Percentiles rank a stretch among this genome's conserved stretches.
Conservation (phyloP, 2,329 filamentous ascomycete genomes). For the Botryosphaeria dothidea region DNA sequence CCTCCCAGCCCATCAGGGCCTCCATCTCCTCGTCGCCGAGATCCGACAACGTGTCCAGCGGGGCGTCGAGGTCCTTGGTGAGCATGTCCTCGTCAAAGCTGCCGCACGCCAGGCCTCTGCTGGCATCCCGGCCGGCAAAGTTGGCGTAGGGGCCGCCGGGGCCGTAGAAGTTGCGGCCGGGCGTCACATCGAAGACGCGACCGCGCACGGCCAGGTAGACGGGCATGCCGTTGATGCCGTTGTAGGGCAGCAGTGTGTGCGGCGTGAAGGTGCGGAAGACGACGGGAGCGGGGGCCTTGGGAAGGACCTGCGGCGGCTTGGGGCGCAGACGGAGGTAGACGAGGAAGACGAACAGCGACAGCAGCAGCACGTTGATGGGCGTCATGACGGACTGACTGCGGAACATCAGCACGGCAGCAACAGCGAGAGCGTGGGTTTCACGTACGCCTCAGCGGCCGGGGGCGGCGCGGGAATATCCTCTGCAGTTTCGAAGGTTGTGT, state of each 20-base stretch:
- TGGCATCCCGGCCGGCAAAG: constrained; percentile 92
- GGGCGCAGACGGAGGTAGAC: constrained; percentile 62
- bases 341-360: constrained; percentile 58
- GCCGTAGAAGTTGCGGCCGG: constrained; percentile 91
- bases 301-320: constrained; percentile 52
- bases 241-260: constrained; percentile 79
- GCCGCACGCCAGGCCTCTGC: constrained; percentile 80
- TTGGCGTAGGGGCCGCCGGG: constrained; percentile 94
- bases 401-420: not conserved
- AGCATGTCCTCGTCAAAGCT: constrained; percentile 96
- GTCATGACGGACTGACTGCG: constrained; percentile 56
- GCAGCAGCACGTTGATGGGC: constrained; percentile 62
- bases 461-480: constrained; percentile 54
- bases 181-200: constrained; percentile 84
- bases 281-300: constrained; percentile 65
- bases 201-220: constrained; percentile 93
- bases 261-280: constrained; percentile 87
- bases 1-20: constrained; percentile 87
- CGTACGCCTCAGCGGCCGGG: constrained; percentile 47
- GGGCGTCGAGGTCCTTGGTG: constrained; percentile 83
- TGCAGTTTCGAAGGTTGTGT: not conserved
- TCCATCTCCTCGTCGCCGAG: constrained; percentile 76
- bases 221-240: constrained; percentile 70
- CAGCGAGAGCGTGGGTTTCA: constrained; percentile 11
- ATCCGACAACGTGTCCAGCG: constrained; percentile 74